Conservation (phyloP, 352 stramenopile species). For the Globisporangium emineosum region DNA sequence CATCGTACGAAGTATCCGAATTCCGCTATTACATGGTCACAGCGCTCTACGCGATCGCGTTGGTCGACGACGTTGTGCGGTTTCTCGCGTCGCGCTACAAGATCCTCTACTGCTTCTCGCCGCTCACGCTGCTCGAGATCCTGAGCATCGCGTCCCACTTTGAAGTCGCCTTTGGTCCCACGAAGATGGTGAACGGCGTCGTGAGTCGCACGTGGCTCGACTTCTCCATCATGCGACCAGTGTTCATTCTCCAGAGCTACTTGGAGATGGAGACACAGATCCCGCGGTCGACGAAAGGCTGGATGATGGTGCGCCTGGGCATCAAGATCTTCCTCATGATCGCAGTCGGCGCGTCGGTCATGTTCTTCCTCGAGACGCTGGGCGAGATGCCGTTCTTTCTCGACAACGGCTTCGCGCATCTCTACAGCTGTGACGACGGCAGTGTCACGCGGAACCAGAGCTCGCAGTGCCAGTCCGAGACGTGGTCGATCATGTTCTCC, state of each 20-base stretch:
- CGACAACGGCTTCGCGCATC: conserved; percentile 76
- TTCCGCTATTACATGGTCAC: conserved; percentile 68
- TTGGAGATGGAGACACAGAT: conserved; percentile 82
- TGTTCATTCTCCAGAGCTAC: conserved; percentile 83
- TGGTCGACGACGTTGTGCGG: conserved; percentile 68
- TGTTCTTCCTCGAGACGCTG: conserved; percentile 89
- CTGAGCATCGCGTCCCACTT: conserved; percentile 71
- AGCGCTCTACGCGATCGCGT: conserved; percentile 49
- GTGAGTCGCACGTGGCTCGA: conserved; percentile 76
- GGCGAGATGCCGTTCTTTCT: conserved; percentile 78
- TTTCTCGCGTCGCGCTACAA: conserved; percentile 84
- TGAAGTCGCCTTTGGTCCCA: conserved; percentile 72
- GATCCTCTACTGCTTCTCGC: conserved; percentile 71
- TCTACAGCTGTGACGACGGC: conserved; percentile 70
- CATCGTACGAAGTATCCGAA: conserved; percentile 67
- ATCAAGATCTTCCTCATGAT: conserved; percentile 86
- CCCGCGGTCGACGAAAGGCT: conserved; percentile 60
- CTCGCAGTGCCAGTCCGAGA: conserved; percentile 48
- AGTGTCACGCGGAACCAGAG: conserved; percentile 49
- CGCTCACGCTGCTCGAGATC: conserved; percentile 71
- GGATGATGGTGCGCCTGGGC: conserved; percentile 78
- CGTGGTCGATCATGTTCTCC: conserved; percentile 87
- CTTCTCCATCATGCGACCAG: conserved; percentile 80
- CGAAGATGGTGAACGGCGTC: conserved; percentile 50
- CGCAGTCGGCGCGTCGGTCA: conserved; percentile 70